These are phyloP conservation scores for Metschnikowia matae DNA, from an alignment of 805 yeast genomes.

Conservation along the genomic window DNA sequence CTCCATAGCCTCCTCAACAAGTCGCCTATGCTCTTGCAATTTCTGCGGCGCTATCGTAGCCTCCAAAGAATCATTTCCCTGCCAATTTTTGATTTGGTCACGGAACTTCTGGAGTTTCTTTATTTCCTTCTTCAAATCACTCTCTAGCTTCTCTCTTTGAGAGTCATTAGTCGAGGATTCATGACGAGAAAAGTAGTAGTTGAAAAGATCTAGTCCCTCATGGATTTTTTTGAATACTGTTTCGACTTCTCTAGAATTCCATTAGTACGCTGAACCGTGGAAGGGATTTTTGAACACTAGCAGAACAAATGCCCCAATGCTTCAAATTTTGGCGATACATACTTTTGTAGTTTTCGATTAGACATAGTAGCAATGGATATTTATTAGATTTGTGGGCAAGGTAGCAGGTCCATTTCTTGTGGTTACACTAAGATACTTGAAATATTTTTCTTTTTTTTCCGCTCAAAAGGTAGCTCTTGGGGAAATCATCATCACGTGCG, in stretches of 20 bases:
- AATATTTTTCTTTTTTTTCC: slow-evolving; percentile 12
- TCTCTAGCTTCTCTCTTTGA: slow-evolving; percentile 41
- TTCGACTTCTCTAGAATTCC: slow-evolving; percentile 33
- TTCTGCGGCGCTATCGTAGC: slow-evolving; percentile 20
- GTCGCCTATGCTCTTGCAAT: slow-evolving; percentile 33
- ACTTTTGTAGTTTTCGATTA: slow-evolving; percentile 22
- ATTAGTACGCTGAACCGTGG: slow-evolving; percentile 12
- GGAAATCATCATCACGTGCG: slow-evolving; percentile 5
- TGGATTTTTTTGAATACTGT: slow-evolving; percentile 42
- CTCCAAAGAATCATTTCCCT: slow-evolving; percentile 26
- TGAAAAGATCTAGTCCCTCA: slow-evolving; percentile 43
- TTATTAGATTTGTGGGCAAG: slow-evolving; percentile 9
- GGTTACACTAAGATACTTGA: background rate
- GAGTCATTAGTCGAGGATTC: slow-evolving; percentile 38
- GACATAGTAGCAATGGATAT: slow-evolving; percentile 13
- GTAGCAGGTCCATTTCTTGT: slow-evolving; percentile 17
- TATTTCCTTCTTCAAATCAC: slow-evolving; percentile 43
- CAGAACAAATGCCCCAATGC: background rate
- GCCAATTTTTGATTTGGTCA: slow-evolving; percentile 45
- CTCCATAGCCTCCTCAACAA: slow-evolving; percentile 45
- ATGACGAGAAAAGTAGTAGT: slow-evolving; percentile 42
- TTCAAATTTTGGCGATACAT: slow-evolving; percentile 7
- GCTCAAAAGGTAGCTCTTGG: slow-evolving; percentile 2
- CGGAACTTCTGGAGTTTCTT: slow-evolving; percentile 43
- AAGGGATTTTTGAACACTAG: background rate